Evolutionary conservation across 306 rosid species (phyloP).

Genomic region (Rubus idaeus): DNA sequence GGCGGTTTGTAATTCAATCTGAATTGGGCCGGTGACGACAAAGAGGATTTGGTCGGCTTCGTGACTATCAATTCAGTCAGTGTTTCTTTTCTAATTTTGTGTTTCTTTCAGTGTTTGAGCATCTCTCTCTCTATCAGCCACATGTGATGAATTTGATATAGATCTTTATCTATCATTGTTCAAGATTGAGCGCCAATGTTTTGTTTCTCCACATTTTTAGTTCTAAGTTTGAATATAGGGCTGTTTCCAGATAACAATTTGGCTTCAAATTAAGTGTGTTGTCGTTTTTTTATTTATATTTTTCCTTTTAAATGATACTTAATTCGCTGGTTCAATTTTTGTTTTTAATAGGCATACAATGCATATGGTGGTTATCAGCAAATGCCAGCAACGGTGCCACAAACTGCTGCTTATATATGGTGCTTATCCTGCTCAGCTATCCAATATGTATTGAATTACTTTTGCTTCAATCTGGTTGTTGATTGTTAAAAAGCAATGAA

Average conservation of each 20-base stretch:
- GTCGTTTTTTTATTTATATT: too few relatives aligned
- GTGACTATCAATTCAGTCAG: too few relatives aligned
- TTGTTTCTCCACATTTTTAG: background rate
- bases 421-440: slow-evolving; percentile 86
- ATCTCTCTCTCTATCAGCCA: too few relatives aligned
- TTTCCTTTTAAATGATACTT: background rate
- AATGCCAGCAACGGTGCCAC: slow-evolving; percentile 55
- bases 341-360: slow-evolving; percentile 59
- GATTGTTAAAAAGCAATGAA: too few relatives aligned
- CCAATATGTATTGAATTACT: background rate
- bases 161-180: background rate
- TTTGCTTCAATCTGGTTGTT: background rate
- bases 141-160: background rate
- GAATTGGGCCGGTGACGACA: too few relatives aligned
- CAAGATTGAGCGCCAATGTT: background rate
- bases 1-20: too few relatives aligned
- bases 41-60: too few relatives aligned
- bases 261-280: background rate
- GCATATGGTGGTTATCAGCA: slow-evolving; percentile 78
- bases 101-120: too few relatives aligned
- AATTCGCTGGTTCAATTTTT: slow-evolving; percentile 19
- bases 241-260: background rate
- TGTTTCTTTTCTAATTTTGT: too few relatives aligned
- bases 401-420: slow-evolving; percentile 60
- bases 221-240: background rate